A percentile compares a stretch with the other conserved stretches of the same genome.
Evolutionary conservation across 208 protist genomes (phyloP).

Genomic region (Trypanosomatidae sp.): DNA sequence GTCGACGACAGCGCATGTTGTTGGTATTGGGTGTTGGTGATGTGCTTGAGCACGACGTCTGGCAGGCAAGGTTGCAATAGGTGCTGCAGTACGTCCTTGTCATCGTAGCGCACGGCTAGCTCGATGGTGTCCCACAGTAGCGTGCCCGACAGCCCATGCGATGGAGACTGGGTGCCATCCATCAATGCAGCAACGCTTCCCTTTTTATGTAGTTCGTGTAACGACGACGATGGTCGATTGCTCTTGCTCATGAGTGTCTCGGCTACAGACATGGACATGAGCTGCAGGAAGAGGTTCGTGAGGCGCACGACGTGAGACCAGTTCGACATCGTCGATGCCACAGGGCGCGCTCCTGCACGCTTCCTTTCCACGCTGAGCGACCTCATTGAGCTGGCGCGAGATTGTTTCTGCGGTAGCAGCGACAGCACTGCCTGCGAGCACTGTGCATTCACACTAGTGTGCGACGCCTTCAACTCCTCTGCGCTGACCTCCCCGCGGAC

Average conservation of each 20-base stretch:
- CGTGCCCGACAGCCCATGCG: constrained; percentile 30
- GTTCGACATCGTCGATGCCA: constrained; percentile 24
- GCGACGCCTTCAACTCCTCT: not conserved
- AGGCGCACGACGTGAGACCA: constrained; percentile 46
- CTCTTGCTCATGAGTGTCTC: constrained; percentile 35
- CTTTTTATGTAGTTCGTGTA: not conserved
- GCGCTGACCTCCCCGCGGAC: not conserved
- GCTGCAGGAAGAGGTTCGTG: constrained; percentile 48
- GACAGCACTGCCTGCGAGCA: not conserved
- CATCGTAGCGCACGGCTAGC: constrained; percentile 75
- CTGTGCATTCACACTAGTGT: not conserved
- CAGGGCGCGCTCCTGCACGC: not conserved
- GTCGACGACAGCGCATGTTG: constrained; percentile 13
- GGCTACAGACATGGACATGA: constrained; percentile 46
- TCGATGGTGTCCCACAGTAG: constrained; percentile 68
- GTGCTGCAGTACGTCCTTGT: constrained; percentile 44
- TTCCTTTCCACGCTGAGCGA: constrained; percentile 3
- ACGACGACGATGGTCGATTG: not conserved
- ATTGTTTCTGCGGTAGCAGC: not conserved
- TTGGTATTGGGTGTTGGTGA: constrained; percentile 15
- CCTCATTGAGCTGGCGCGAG: not conserved
- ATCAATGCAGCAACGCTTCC: not conserved
- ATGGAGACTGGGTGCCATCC: not conserved
- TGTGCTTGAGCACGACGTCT: constrained; percentile 21
- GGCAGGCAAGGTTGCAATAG: constrained; percentile 49